Conservation (phyloP, 1,284 basidiomycete species). For the Neolentinus lepideus region DNA sequence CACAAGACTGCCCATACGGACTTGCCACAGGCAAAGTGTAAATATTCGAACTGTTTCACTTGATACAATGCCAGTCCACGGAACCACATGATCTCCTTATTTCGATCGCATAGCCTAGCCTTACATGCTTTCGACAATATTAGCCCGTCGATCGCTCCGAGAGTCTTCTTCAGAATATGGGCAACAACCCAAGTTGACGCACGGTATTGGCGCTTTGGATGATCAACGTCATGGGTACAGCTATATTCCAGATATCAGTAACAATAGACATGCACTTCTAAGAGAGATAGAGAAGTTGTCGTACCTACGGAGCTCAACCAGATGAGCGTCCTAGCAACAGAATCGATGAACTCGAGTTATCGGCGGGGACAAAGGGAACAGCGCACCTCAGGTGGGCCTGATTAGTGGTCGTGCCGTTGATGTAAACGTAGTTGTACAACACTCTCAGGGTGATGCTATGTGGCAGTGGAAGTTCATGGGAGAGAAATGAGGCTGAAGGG, state of each 20-base stretch:
- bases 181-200: background rate
- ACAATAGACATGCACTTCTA: too few species aligned
- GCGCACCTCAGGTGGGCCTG: background rate
- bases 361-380: background rate
- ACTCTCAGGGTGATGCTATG: background rate
- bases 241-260: background rate
- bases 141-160: too few species aligned
- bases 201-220: background rate
- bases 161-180: background rate
- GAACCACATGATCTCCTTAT: too few species aligned
- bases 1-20: too few species aligned
- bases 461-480: background rate
- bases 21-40: too few species aligned
- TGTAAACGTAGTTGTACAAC: background rate
- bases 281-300: background rate
- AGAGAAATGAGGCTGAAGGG: background rate
- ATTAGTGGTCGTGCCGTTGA: background rate
- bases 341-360: background rate
- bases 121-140: too few species aligned
- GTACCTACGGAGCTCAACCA: slow-evolving; percentile 1
- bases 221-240: background rate
- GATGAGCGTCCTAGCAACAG: background rate
- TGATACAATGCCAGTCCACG: too few species aligned
- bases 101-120: too few species aligned
- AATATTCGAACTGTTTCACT: too few species aligned